Conservation (phyloP, 1,284 basidiomycete genomes). For the Fistulina hepatica region DNA sequence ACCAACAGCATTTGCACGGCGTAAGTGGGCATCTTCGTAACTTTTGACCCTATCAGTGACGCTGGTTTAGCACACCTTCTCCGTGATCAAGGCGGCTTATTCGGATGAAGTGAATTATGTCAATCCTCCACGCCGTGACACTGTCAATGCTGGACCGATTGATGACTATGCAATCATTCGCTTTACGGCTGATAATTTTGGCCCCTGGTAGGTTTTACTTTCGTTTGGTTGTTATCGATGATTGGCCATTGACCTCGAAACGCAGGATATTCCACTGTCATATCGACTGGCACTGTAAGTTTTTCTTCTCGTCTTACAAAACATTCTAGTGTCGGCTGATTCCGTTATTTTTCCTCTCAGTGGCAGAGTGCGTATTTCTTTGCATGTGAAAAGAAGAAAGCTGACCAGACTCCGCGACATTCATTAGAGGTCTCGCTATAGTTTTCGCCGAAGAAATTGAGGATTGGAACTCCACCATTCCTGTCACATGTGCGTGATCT, state of each 20-base stretch:
- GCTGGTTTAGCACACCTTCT: slow-evolving; percentile 19
- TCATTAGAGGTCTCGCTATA: slow-evolving; percentile 13
- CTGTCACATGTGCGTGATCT: too few species aligned
- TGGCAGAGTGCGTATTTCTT: slow-evolving; percentile 1
- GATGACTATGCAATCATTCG: slow-evolving; percentile 27
- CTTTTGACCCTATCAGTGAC: neutral
- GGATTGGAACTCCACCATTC: too few species aligned
- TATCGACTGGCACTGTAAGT: slow-evolving; percentile 23
- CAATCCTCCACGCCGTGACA: slow-evolving; percentile 25
- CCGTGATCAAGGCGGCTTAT: slow-evolving; percentile 25
- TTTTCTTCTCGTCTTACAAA: slow-evolving; percentile 1
- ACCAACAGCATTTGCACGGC: slow-evolving; percentile 14
- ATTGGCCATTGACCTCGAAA: neutral
- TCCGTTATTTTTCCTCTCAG: neutral
- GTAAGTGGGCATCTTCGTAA: slow-evolving; percentile 2
- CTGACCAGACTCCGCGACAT: neutral
- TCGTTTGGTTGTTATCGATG: neutral
- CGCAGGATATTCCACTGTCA: slow-evolving; percentile 19
- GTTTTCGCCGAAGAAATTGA: slow-evolving; percentile 16
- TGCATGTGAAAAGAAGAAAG: neutral
- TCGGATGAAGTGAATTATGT: slow-evolving; percentile 24
- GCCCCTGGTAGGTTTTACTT: slow-evolving; percentile 27
- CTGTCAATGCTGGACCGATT: slow-evolving; percentile 13
- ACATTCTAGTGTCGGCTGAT: neutral
- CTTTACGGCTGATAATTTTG: slow-evolving; percentile 35